Base-by-base conservation (phyloP, 805 yeast species). In the Phaffomyces opuntiae region DNA sequence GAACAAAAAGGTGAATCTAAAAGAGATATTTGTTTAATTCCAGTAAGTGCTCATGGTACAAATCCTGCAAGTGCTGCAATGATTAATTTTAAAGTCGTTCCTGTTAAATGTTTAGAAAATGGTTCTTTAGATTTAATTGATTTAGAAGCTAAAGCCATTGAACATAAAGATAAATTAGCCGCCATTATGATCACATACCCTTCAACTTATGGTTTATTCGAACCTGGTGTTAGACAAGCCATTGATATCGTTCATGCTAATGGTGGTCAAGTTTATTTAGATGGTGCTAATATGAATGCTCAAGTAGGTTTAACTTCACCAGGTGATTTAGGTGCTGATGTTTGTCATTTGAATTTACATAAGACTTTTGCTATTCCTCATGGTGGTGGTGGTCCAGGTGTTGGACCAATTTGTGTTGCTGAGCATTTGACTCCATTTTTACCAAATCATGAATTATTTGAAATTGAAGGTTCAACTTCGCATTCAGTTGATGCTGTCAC, bases 371-470 rank as follows among this genome's bases (percentile, higher is more conserved):
- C 97, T 39, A 88, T 93, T 60, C 95, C 96, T 45, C 99, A 93
- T 61, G 99, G 99, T 61, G 99, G 99, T 62, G 99, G 99, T 63
- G 99, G 99, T 38, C 99, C 99, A 37, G 99, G 98, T 62, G 95
- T 89, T 59, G 99, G 97, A 17, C 98, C 98, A 43, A 93, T 93
- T 52, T 88, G 98, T 74, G 98, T 91, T 47, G 83, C 81, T 54
- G 69, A 74, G 42, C 96, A 88, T 65, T 72, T 93, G 57, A 76
- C 74, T 38, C 87, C 87, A 44, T 89, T 78, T 67, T 74, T 93
- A 57, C 99, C 99, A 39, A 70, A 73, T 13, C 97, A 93, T 66
- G 75, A 77, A 21, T 70, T 85, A 36, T 72, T 78, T 14, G 56
- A 66, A 25, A 75, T 81, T 2, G 63, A 69, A 3, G 69, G 68